Evolutionary conservation across 192 early-diverging fungal genomes (phyloP).

Genomic region (Spizellomyces sp.): DNA sequence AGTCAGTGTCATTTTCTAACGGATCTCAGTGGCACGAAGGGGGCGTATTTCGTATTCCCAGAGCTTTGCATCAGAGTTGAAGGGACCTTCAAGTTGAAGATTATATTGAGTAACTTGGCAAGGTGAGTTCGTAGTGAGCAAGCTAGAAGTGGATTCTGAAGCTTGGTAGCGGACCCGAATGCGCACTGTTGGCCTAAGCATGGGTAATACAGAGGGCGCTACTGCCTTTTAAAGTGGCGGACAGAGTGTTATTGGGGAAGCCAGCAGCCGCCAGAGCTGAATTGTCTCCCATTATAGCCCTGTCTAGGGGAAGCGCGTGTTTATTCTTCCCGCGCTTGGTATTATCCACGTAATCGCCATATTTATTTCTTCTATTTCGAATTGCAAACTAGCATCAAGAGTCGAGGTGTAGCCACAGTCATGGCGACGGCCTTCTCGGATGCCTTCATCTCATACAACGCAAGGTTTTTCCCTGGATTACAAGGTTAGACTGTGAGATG

Average conservation of each 20-base stretch:
- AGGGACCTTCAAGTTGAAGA: constrained; percentile 32
- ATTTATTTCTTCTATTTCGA: neutral
- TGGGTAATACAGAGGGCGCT: no score
- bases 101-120: constrained; percentile 11
- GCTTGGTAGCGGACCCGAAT: no score
- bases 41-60: constrained; percentile 43
- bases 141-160: no score
- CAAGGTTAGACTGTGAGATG: neutral
- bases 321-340: neutral
- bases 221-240: no score
- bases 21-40: constrained; percentile 33
- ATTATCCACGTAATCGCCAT: neutral
- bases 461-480: neutral
- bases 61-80: constrained; percentile 36
- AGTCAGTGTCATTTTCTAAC: constrained; percentile 22
- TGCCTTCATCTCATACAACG: neutral
- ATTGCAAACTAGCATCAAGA: neutral
- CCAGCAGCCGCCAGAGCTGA: no score
- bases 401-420: neutral
- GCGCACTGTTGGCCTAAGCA: no score
- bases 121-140: neutral
- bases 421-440: neutral
- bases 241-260: no score
- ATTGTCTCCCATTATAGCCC: no score
- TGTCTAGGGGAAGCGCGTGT: no score